Conservation (phyloP, 805 yeast species). For the Metschnikowia colocasiae region DNA sequence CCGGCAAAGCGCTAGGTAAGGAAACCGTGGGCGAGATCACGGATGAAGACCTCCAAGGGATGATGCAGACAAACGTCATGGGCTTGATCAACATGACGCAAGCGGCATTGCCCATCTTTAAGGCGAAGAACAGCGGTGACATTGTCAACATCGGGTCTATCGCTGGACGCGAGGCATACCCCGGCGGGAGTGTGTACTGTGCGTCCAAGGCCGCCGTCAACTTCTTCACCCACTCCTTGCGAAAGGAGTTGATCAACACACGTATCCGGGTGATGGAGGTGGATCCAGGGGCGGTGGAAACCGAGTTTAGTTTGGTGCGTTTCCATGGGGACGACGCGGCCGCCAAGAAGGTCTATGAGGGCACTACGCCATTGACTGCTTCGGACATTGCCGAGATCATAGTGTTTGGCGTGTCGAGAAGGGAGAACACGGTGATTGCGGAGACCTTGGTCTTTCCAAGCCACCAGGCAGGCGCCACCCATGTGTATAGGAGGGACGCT, state of each 20-base stretch:
- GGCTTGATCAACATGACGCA: constrained; percentile 38
- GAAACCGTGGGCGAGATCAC: constrained; percentile 30
- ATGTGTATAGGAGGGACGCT: constrained; percentile 17
- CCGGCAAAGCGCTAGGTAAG: constrained; percentile 39
- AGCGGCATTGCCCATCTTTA: constrained; percentile 35
- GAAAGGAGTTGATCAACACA: constrained; percentile 37
- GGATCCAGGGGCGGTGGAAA: constrained; percentile 40
- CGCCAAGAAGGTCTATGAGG: constrained; percentile 34
- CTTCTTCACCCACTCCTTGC: constrained; percentile 31
- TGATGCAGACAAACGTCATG: constrained; percentile 37
- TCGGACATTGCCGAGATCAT: constrained; percentile 39
- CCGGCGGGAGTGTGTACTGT: constrained; percentile 39
- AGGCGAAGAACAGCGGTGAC: constrained; percentile 34
- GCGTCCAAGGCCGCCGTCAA: constrained; percentile 38
- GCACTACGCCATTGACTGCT: constrained; percentile 32
- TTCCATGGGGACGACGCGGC: constrained; percentile 29
- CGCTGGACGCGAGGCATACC: constrained; percentile 38
- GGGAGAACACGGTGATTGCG: constrained; percentile 35
- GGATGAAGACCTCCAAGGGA: constrained; percentile 31
- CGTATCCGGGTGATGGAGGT: constrained; percentile 37
- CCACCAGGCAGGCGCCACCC: constrained; percentile 34
- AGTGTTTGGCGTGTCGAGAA: constrained; percentile 35
- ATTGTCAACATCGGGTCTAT: constrained; percentile 37
- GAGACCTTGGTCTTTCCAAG: constrained; percentile 38
- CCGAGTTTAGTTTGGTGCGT: constrained; percentile 37